Base-by-base conservation (phyloP, 75 land plant species). In the Ceratopteris richardii region DNA sequence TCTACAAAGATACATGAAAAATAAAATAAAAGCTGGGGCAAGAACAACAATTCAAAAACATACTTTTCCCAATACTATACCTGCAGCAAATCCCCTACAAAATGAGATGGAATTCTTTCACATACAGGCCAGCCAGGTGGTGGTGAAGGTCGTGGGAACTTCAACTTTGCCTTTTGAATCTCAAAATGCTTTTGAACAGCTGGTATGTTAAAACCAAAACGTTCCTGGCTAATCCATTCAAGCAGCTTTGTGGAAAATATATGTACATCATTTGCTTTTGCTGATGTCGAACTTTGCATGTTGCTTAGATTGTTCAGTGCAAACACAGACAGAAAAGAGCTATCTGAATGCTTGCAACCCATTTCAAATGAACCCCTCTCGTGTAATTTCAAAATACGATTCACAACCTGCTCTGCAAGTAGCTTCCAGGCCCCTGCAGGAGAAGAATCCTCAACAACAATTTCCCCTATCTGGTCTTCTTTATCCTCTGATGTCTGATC, bases 21-120 rank as follows among this genome's bases (percentile, higher is more conserved):
- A 60, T 26, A 4, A 71, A 20, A 60, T 44, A 36, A 30, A 29
- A n/a, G n/a, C 16, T 56, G 41, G 51, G 58, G 0, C 29, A 43
- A 60, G 14, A 31, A 39, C 7, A 10, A 12, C 4, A 29, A 25
- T 59, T 39, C 21, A 59, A 25, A n/a, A 50, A 40, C 13, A 40
- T 40, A 5, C 18, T 19, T 31, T 13, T 9, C 7, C 23, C 4
- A 24, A 10, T 24, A 55, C 7, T 43, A 37, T 80, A 93, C 98
- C 93, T 93, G 82, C 62, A 78, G 65, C 56, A 78, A 77, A 72
- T 93, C 95, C 47, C 98, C 98, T 54, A 80, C 82, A 31, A 82
- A 58, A 36, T 82, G 74, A 41, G 76, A 10, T 26, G 94, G 73
- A 61, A 93, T 71, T 20, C 37, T 82, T 29, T 54, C 61, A 47